A percentile compares a stretch with the other conserved stretches of the same genome.
These are phyloP conservation scores for Amanita jacksonii DNA, from an alignment of 768 basidiomycete genomes.

Conservation along the genomic window DNA sequence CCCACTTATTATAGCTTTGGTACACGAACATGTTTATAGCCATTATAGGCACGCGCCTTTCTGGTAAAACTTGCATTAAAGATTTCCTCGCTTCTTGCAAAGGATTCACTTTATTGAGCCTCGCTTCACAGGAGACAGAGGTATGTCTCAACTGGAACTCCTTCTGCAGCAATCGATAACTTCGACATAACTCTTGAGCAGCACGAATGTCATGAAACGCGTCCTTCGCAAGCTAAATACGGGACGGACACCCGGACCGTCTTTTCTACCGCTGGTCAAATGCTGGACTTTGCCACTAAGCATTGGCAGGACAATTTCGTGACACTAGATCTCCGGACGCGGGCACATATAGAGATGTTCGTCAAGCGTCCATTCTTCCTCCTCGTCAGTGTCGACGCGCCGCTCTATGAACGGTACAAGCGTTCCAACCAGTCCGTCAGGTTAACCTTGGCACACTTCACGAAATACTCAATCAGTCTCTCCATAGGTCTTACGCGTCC, in stretches of 20 bases:
- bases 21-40: constrained; percentile 49
- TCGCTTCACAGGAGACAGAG: not conserved
- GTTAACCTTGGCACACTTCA: not conserved
- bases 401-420: constrained; percentile 56
- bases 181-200: no score
- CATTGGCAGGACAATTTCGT: constrained; percentile 80
- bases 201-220: no score
- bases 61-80: constrained; percentile 53
- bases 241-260: constrained; percentile 16
- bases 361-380: constrained; percentile 86
- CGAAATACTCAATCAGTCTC: not conserved
- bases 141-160: not conserved
- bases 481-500: constrained; percentile 16
- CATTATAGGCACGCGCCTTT: constrained; percentile 50
- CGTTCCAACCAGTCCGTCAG: constrained; percentile 43
- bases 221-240: no score
- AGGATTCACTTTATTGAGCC: constrained; percentile 42
- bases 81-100: constrained; percentile 50
- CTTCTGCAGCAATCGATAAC: no score
- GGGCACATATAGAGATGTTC: constrained; percentile 55
- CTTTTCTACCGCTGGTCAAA: constrained; percentile 37
- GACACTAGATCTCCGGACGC: constrained; percentile 58
- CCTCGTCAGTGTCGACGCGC: constrained; percentile 77
- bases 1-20: not conserved
- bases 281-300: constrained; percentile 70